phyloP scores from a whole-genome alignment of 495 filamentous ascomycete genomes.

The Hypomontagnella submonticulosa region DNA sequence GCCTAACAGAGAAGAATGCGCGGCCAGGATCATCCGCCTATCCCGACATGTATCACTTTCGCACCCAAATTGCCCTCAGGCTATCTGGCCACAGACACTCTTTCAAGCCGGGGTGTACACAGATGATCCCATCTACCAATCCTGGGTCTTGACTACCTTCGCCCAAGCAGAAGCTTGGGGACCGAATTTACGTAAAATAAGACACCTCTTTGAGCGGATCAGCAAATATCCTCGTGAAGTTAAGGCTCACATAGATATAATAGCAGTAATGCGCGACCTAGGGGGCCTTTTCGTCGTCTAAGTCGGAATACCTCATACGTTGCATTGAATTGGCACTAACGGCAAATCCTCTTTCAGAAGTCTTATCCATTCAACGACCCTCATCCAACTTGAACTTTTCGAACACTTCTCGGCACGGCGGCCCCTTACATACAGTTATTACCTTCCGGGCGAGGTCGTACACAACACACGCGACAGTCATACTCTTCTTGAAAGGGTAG shows the following conservation, averaged over 20 bases:
- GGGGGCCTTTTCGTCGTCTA: constrained; percentile 4
- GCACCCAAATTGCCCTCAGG: constrained; percentile 9
- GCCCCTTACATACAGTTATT: constrained; percentile 42
- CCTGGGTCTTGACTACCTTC: constrained; percentile 6
- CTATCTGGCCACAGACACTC: constrained; percentile 11
- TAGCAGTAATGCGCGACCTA: constrained; percentile 2
- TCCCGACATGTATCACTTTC: constrained; percentile 7
- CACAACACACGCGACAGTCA: constrained; percentile 46
- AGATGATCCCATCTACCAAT: constrained; percentile 17
- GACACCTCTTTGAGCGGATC: constrained; percentile 13
- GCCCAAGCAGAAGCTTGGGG: constrained; percentile 14
- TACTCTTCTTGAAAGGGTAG: constrained; percentile 23
- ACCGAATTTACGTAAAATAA: constrained; percentile 11
- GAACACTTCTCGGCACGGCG: constrained; percentile 37
- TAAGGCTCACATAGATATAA: constrained; percentile 1
- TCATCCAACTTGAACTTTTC: constrained; percentile 32
- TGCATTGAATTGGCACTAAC: too few relatives aligned
- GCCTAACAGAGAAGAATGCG: constrained; percentile 5
- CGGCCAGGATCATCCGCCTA: constrained; percentile 14
- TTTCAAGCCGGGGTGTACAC: constrained; percentile 4
- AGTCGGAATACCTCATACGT: too few relatives aligned
- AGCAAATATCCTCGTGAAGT: constrained; percentile 8
- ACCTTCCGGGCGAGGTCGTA: constrained; percentile 45
- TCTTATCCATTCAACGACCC: not conserved
- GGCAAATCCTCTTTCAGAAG: too few relatives aligned